These are phyloP conservation scores for Rhododendron molle DNA, from an alignment of 148 eudicot genomes.

Conservation along the genomic window DNA sequence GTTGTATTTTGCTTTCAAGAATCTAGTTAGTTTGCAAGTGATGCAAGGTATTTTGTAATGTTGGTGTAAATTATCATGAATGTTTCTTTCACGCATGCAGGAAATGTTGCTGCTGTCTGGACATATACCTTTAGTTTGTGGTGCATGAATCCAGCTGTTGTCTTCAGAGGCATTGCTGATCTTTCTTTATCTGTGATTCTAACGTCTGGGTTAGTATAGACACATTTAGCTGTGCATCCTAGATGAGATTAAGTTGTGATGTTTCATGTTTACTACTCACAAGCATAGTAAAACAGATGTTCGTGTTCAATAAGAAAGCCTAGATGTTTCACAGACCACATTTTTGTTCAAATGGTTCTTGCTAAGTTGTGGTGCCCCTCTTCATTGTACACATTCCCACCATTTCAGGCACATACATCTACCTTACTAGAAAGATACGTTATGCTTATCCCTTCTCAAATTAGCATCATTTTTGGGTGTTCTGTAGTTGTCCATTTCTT, in stretches of 20 bases:
- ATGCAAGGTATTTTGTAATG: not conserved
- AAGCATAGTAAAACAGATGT: not conserved
- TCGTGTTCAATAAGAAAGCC: not conserved
- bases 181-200: slow-evolving; percentile 79
- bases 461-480: not conserved
- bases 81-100: slow-evolving; percentile 20
- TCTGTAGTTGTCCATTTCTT: not conserved
- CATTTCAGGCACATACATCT: not conserved
- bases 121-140: slow-evolving; percentile 67
- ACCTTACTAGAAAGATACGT: not conserved
- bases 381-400: not conserved
- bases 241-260: not conserved
- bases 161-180: slow-evolving; percentile 72
- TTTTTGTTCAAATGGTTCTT: not conserved
- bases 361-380: not conserved
- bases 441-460: not conserved
- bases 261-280: not conserved
- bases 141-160: slow-evolving; percentile 97
- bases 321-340: not conserved
- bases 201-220: slow-evolving; percentile 79
- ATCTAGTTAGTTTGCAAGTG: not conserved
- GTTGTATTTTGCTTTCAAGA: not conserved
- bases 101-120: slow-evolving; percentile 53
- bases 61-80: not conserved
- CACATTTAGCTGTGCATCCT: not conserved